Base-by-base conservation (phyloP, 1,284 basidiomycete genomes). In the Peniophora sp. region DNA sequence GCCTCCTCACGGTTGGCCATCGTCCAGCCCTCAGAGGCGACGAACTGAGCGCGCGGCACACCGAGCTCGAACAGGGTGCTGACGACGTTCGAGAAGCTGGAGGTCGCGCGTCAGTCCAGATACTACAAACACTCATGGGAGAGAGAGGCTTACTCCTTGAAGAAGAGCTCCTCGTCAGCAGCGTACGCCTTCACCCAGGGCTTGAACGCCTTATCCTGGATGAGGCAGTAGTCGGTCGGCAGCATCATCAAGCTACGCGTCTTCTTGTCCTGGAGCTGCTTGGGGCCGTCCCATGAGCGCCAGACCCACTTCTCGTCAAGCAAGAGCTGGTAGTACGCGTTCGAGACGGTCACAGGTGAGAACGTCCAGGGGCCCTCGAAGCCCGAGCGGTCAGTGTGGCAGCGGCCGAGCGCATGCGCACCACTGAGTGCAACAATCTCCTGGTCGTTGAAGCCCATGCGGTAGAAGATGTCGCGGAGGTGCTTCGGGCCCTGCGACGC, bases 361-460 rank as follows among this genome's bases (percentile, higher is more conserved):
- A 92, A 92, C 3, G 88, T 91, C 91, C 91, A 93, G 20, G 91
- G 91, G 12, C 92, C 94, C 2, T 92, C 86, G 67, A 88, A 95
- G 39, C 91, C 91, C 52, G 89, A 92, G 57, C 86, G 76, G 68
- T 85, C 79, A 53, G 70, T 57, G 75, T 98, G 96, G 78, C 93
- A 96, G 64, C 96, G 88, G 42, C 95, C 95, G 47, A 98, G 82
- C 55, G 93, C 93, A 67, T 99, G 96, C 43, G 92, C 95, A 59
- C 96, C 96, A 32, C 83, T 82, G 57, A 99, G 85, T 49, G 95
- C 94, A 52, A 97, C 95, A 51, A 95, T 95, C 70, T 95, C 93
- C 68, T 94, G 92, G 73, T 98, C 96, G 68, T 96, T 92, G 78
- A 97, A 95, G 51, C 91, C 92, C 91, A 94, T 93, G 59, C 92